Base-by-base conservation (phyloP, 495 filamentous ascomycete genomes). In the Talaromyces ruber region DNA sequence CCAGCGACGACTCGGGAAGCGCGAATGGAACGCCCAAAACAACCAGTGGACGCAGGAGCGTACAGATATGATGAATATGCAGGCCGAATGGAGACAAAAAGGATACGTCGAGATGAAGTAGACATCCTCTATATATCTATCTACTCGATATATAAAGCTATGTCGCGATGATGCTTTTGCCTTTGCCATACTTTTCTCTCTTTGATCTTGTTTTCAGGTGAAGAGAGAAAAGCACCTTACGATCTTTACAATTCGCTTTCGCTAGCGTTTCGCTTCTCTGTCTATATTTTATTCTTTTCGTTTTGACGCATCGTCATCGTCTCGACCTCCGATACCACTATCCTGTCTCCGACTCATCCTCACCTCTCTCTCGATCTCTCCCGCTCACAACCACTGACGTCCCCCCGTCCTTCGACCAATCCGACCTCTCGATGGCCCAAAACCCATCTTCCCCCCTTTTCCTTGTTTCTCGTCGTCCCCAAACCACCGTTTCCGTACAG, bases 1-100 rank as follows among this genome's bases (percentile, higher is more conserved):
- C 51, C 88, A 91, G 69, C 81, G 89, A 56, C 79, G 84, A 50
- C 76, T 79, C 43, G 90, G 90, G 29, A 79, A 82, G 63, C 76
- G 76, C 26, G 89, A 92, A 68, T 81, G 82, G 28, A 81, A 79
- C 56, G 64, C 83, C 4, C 80, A 80, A 22, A 79, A 85, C 59
- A 77, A 81, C 60, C 76, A 78, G 51, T 80, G 75, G 62, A 74
- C 83, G 67, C 77, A 77, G 53, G 85, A 90, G 64, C 84, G 83
- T 6, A 72, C 79, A n/a, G 88, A 90, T 72, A 76, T 88, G 62
- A 76, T 85, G 67, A 79, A 81, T 56, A 86, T 73, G 67, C 76
- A 81, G 64, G 64, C 70, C 14, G 69, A 78, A 64, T 77, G 73
- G 72, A 71, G 64, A 37, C 50, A 72, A 64, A 67, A 66, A 21